A percentile compares a stretch with the other conserved stretches of the same genome.
Conservation (phyloP, 495 filamentous ascomycete species). For the Trichoderma gamsii region DNA sequence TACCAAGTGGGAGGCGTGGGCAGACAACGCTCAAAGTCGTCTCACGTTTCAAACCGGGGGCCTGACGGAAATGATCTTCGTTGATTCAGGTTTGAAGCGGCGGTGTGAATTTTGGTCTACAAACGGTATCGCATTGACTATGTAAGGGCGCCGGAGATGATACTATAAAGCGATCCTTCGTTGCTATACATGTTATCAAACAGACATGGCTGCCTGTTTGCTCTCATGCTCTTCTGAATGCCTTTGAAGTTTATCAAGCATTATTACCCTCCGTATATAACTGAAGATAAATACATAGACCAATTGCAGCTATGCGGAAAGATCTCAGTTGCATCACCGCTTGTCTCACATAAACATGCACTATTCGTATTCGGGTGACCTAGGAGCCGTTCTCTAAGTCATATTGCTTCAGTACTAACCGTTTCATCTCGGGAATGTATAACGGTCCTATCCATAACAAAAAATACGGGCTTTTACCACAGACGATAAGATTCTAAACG, state of each 20-base stretch:
- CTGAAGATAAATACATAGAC: background rate
- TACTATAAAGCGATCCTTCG: background rate
- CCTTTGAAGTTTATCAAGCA: background rate
- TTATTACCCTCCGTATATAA: background rate
- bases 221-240: background rate
- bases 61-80: slow-evolving; percentile 23
- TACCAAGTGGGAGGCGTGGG: slow-evolving; percentile 46
- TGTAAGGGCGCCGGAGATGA: slow-evolving; percentile 28
- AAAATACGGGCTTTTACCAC: too few relatives aligned
- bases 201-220: too few relatives aligned
- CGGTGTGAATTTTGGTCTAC: slow-evolving; percentile 34
- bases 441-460: too few relatives aligned
- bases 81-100: slow-evolving; percentile 18
- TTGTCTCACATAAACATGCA: background rate
- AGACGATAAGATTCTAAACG: too few relatives aligned
- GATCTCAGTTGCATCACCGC: background rate
- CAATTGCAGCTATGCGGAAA: too few relatives aligned
- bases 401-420: background rate
- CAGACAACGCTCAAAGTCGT: slow-evolving; percentile 16
- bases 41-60: slow-evolving; percentile 23
- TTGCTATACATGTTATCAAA: too few relatives aligned
- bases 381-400: background rate
- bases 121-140: slow-evolving; percentile 46
- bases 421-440: background rate
- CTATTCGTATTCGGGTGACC: background rate